Evolutionary conservation across 768 basidiomycete species (phyloP).

Genomic region (Termitomyces titanicus): DNA sequence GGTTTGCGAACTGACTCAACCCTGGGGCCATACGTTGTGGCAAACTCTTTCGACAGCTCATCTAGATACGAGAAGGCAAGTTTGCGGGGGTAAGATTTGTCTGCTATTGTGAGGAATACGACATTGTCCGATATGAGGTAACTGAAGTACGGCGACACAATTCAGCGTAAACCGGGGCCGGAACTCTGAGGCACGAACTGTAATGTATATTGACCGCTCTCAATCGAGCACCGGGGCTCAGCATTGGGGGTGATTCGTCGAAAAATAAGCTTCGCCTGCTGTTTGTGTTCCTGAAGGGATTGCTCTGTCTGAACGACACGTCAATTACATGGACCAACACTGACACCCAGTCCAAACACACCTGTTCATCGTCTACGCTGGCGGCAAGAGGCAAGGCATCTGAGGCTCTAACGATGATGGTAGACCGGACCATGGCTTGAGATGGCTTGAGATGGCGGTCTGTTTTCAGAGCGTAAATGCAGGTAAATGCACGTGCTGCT

Average conservation of each 20-base stretch:
- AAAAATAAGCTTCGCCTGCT: constrained; percentile 96
- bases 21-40: constrained; percentile 87
- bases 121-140: constrained; percentile 95
- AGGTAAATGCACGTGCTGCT: constrained; percentile 16
- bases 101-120: constrained; percentile 91
- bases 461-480: neutral
- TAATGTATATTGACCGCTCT: constrained; percentile 91
- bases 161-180: constrained; percentile 6
- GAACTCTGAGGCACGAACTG: constrained; percentile 61
- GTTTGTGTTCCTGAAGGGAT: constrained; percentile 94
- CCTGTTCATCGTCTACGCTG: constrained; percentile 96
- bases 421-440: constrained; percentile 74
- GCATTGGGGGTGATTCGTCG: constrained; percentile 90
- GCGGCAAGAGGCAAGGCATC: constrained; percentile 92
- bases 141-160: constrained; percentile 36
- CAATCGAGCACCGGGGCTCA: constrained; percentile 95
- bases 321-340: neutral
- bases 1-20: constrained; percentile 91
- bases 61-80: constrained; percentile 97
- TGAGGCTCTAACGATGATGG: constrained; percentile 78
- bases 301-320: constrained; percentile 73
- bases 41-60: constrained; percentile 95
- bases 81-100: constrained; percentile 96
- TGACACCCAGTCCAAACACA: constrained; percentile 28
- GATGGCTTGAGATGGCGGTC: neutral